Evolutionary conservation across 768 basidiomycete genomes (phyloP).

Genomic region (Chalciporus sphaerocephalus): DNA sequence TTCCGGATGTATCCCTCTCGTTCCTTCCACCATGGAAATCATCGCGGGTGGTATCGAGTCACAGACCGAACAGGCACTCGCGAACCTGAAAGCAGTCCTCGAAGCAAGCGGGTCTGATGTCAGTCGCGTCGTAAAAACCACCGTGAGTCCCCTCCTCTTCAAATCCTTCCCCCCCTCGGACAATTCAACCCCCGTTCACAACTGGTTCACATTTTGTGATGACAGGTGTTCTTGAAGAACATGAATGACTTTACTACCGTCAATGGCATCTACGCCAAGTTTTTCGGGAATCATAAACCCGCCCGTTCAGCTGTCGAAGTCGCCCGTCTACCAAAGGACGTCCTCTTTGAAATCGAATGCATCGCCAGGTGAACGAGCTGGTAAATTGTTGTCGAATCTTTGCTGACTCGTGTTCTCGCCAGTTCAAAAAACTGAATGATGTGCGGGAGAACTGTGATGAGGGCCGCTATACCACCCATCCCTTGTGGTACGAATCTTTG

Average conservation of each 20-base stretch:
- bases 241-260: constrained; percentile 88
- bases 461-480: constrained; percentile 80
- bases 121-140: constrained; percentile 86
- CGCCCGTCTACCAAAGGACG: constrained; percentile 82
- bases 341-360: constrained; percentile 88
- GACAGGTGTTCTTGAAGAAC: constrained; percentile 83
- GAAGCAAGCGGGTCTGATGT: constrained; percentile 76
- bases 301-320: constrained; percentile 93
- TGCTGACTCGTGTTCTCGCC: background rate
- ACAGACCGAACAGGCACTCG: constrained; percentile 76
- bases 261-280: constrained; percentile 75
- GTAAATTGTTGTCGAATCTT: background rate
- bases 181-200: background rate
- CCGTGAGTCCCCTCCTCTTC: constrained; percentile 51
- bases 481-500: constrained; percentile 53
- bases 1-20: constrained; percentile 62
- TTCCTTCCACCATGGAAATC: constrained; percentile 51
- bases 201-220: background rate
- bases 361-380: constrained; percentile 60
- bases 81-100: constrained; percentile 80
- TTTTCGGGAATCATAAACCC: constrained; percentile 90
- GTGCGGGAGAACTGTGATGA: too few relatives aligned
- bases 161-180: background rate
- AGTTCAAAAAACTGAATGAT: constrained; percentile 19
- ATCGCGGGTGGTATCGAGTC: constrained; percentile 59